Percentiles rank a stretch among this genome's conserved stretches.
These are phyloP conservation scores for Cytospora schulzeri DNA, from an alignment of 2,329 filamentous ascomycete genomes.

Conservation along the genomic window DNA sequence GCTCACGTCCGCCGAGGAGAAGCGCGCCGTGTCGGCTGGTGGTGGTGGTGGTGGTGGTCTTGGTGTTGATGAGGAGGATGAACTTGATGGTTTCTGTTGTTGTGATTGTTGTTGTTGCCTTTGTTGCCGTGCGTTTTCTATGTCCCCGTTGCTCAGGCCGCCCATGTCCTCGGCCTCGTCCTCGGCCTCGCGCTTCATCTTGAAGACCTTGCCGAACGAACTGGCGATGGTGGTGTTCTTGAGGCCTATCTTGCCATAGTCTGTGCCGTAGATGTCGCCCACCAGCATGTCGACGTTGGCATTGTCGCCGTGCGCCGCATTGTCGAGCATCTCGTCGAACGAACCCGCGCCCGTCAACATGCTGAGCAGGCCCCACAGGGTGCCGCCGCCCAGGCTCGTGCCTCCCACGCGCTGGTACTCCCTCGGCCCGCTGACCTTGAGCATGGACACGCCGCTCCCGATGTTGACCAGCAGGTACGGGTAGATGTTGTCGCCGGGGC, in stretches of 20 bases:
- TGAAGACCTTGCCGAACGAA: conserved; percentile 95
- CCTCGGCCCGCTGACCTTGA: conserved; percentile 90
- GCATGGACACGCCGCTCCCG: conserved; percentile 93
- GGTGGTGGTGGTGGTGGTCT: conserved; percentile 31
- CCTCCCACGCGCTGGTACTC: conserved; percentile 90
- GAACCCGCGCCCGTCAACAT: conserved; percentile 88
- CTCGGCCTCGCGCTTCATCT: conserved; percentile 85
- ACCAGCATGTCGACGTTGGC: conserved; percentile 93
- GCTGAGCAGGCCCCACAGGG: conserved; percentile 91
- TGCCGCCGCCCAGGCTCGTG: conserved; percentile 93
- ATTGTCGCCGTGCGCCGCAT: conserved; percentile 91
- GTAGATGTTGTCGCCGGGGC: conserved; percentile 79
- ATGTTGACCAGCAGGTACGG: conserved; percentile 98
- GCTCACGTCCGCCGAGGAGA: conserved; percentile 83
- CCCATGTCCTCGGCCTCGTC: conserved; percentile 73
- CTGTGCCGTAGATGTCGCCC: conserved; percentile 94
- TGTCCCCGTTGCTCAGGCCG: conserved; percentile 55
- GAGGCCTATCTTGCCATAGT: conserved; percentile 93
- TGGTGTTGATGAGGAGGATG: conserved; percentile 29
- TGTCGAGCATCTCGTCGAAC: conserved; percentile 97
- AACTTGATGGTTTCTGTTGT: conserved; percentile 35
- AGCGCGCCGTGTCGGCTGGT: conserved; percentile 46
- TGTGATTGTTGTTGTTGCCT: conserved; percentile 30
- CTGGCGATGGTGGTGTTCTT: conserved; percentile 95
- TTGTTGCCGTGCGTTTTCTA: conserved; percentile 36